Base-by-base conservation (phyloP, 176 grass and related monocot species). In the Pontederia crassipes region DNA sequence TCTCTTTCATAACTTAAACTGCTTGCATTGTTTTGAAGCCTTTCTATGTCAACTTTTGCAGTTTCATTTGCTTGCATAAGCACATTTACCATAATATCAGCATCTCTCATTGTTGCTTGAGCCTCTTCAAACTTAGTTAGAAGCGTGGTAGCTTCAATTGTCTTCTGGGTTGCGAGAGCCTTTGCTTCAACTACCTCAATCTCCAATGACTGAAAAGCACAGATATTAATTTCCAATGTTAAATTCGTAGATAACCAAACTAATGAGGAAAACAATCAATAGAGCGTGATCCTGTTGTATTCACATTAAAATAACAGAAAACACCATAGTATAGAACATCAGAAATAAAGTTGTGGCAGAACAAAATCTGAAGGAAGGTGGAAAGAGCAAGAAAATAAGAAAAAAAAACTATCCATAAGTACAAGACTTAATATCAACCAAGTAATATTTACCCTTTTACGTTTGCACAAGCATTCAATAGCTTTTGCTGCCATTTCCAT, bases 31-130 rank as follows among this genome's bases (percentile, higher is more conserved):
- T 85, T 71, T 70, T 73, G 72, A 65, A 76, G 52, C 52, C 46
- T 79, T 72, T 85, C 76, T 68, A 75, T 71, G 77, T 85, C 69
- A 5, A 65, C 52, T 78, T 97, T 97, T 54, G 75, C 70, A 16
- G 69, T 79, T 77, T 79, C 77, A 75, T 91, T 91, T 12, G 76
- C 87, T 78, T 84, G 52, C 45, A 87, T 72, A 48, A 95, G 72
- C 65, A 80, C 86, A 53, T 84, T 84, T 35, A 95, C 60, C 40
- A 69, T 89, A 78, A 74, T 45, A 75, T 90, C 80, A 46, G 86
- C 86, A 61, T 95, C 90, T 70, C 56, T 71, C 83, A 95, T 84
- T 67, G 83, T 95, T 79, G 61, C 69, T 73, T 95, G 86, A 2
- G 80, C 83, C 57, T 91, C 87, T 67, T 91, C 78, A 81, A 97